phyloP scores from a whole-genome alignment of 2,329 filamentous ascomycete genomes.

The Fusarium staphyleae region DNA sequence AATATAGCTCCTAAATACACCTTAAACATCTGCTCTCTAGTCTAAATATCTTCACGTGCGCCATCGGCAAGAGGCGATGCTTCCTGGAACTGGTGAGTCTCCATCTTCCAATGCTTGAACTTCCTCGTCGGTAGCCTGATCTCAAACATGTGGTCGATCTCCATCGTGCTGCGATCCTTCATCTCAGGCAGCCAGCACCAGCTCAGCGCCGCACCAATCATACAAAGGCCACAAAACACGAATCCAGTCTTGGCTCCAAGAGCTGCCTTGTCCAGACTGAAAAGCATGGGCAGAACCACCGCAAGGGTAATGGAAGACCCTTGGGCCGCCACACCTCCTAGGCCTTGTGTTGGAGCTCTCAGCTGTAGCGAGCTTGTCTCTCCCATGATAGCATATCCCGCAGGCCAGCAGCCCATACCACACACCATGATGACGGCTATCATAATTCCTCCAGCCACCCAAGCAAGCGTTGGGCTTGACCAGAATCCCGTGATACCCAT shows the following conservation, averaged over 20 bases:
- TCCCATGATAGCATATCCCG: constrained; percentile 50
- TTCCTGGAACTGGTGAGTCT: constrained; percentile 15
- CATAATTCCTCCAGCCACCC: constrained; percentile 44
- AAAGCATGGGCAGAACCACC: constrained; percentile 41
- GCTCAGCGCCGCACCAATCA: constrained; percentile 11
- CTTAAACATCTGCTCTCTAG: no score
- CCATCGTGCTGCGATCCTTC: constrained; percentile 33
- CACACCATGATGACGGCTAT: constrained; percentile 49
- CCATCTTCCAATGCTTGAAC: constrained; percentile 23
- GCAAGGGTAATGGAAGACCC: constrained; percentile 43
- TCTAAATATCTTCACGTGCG: neutral
- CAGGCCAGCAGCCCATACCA: constrained; percentile 52
- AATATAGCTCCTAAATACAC: no score
- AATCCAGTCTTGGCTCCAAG: constrained; percentile 52
- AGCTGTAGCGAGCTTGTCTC: constrained; percentile 37
- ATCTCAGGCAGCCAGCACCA: constrained; percentile 41
- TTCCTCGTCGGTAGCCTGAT: constrained; percentile 18
- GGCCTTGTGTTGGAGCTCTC: constrained; percentile 43
- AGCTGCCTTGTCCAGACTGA: constrained; percentile 44
- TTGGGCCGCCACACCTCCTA: constrained; percentile 52
- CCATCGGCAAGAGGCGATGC: constrained; percentile 5
- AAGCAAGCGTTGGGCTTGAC: constrained; percentile 1
- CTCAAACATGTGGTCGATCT: constrained; percentile 37
- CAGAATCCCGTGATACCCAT: constrained; percentile 46
- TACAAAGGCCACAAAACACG: constrained; percentile 47